These are phyloP conservation scores for Macrolepiota dolichaula DNA, from an alignment of 768 basidiomycete species.

Conservation along the genomic window DNA sequence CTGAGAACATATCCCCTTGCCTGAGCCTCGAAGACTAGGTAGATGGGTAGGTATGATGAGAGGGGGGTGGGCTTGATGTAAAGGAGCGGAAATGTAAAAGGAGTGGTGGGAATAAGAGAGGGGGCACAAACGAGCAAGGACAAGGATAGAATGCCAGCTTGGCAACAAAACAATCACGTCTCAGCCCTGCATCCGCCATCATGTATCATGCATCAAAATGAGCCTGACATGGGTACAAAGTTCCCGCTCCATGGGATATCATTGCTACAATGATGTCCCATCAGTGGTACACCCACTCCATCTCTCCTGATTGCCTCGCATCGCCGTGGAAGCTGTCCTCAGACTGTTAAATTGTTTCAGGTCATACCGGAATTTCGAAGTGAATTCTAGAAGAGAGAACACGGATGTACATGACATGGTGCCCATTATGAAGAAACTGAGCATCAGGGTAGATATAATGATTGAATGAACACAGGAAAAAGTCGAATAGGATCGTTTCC, in stretches of 20 bases:
- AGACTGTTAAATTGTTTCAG: neutral
- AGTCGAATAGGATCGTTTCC: slow-evolving; percentile 7
- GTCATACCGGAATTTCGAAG: neutral
- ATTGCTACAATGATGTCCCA: slow-evolving; percentile 5
- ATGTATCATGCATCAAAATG: neutral
- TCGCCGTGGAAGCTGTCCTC: too few relatives aligned
- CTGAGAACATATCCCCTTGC: neutral
- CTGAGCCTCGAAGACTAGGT: neutral
- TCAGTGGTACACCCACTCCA: neutral
- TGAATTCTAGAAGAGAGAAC: slow-evolving; percentile 4
- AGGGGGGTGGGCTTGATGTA: neutral
- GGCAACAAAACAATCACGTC: slow-evolving; percentile 7
- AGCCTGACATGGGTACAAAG: slow-evolving; percentile 8
- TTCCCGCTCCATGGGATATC: neutral
- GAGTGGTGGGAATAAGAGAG: slow-evolving; percentile 1
- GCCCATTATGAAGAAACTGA: slow-evolving; percentile 1
- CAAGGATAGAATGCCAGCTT: neutral
- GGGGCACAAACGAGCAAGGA: neutral
- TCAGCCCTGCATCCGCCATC: slow-evolving; percentile 1
- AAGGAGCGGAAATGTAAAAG: neutral
- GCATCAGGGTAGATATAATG: slow-evolving; percentile 8
- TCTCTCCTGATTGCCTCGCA: neutral
- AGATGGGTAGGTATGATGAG: neutral
- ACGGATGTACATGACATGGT: slow-evolving; percentile 9
- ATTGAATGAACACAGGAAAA: slow-evolving; percentile 6